These are phyloP conservation scores for Pogostemon cablin DNA, from an alignment of 257 asterid genomes.

Conservation along the genomic window DNA sequence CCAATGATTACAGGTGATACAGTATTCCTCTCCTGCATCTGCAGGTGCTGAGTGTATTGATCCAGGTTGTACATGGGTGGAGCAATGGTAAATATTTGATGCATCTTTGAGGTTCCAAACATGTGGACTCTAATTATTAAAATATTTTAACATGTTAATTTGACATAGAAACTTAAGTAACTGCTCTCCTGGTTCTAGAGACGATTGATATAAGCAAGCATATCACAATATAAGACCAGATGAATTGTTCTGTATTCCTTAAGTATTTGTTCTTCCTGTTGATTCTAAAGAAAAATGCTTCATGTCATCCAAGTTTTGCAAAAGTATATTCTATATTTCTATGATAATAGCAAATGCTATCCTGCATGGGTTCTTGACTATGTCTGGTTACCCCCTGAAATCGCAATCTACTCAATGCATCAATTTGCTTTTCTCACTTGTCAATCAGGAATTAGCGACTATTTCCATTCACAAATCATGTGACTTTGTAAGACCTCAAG, in stretches of 20 bases:
- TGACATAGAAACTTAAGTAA: constrained; percentile 19
- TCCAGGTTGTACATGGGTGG: constrained; percentile 91
- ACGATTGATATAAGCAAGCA: constrained; percentile 7
- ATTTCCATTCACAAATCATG: neutral
- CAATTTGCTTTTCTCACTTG: neutral
- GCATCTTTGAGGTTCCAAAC: constrained; percentile 13
- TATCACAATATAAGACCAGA: constrained; percentile 1
- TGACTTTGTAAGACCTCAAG: constrained; percentile 9
- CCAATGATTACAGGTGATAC: constrained; percentile 70
- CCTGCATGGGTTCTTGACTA: constrained; percentile 7
- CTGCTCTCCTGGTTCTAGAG: neutral
- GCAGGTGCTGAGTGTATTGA: constrained; percentile 99
- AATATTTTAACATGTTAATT: constrained; percentile 18
- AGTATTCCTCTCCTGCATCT: constrained; percentile 79
- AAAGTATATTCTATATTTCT: neutral
- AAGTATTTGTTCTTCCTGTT: constrained; percentile 2
- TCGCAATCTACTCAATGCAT: constrained; percentile 1
- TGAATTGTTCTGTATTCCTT: constrained; percentile 7
- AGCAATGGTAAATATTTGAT: constrained; percentile 72
- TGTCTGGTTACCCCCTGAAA: neutral
- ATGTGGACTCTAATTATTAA: constrained; percentile 8
- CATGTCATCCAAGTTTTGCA: neutral
- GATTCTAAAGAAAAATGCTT: neutral
- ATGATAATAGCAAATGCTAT: neutral
- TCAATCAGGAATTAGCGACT: neutral